Conservation (phyloP, 306 rosid genomes). For the Acacia melanoxylon region DNA sequence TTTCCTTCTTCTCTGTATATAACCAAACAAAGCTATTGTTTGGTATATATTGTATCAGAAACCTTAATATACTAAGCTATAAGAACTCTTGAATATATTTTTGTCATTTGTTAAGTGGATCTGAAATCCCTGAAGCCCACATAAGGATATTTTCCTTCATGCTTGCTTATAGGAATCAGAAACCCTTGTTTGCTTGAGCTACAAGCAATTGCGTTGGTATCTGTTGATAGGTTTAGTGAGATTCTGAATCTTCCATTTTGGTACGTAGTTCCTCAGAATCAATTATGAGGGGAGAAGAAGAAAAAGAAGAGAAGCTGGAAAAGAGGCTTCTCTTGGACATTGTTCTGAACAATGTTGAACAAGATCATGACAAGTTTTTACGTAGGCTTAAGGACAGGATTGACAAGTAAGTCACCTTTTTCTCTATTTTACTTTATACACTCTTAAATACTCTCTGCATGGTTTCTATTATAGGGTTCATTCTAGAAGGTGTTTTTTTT, state of each 20-base stretch:
- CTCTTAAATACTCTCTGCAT: no score
- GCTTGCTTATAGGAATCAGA: background rate
- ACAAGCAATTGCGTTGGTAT: background rate
- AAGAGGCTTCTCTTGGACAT: constrained; percentile 53
- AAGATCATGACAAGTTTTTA: constrained; percentile 72
- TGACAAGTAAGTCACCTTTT: constrained; percentile 44
- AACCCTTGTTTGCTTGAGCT: background rate
- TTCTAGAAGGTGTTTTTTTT: no score
- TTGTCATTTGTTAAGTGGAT: background rate
- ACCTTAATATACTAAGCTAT: no score
- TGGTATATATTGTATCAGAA: background rate
- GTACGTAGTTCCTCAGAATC: background rate
- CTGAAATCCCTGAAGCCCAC: background rate
- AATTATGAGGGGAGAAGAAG: constrained; percentile 68
- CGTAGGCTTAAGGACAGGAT: constrained; percentile 52
- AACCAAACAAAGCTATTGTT: background rate
- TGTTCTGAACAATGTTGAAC: constrained; percentile 50
- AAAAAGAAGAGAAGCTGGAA: background rate
- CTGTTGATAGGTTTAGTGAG: background rate
- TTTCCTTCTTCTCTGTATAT: no score
- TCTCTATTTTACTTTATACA: background rate
- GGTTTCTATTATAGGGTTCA: no score
- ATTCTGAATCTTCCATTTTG: background rate
- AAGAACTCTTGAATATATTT: no score
- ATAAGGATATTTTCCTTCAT: background rate